phyloP scores from a whole-genome alignment of 1,139 yeast species.

The Hanseniaspora gamundiae region DNA sequence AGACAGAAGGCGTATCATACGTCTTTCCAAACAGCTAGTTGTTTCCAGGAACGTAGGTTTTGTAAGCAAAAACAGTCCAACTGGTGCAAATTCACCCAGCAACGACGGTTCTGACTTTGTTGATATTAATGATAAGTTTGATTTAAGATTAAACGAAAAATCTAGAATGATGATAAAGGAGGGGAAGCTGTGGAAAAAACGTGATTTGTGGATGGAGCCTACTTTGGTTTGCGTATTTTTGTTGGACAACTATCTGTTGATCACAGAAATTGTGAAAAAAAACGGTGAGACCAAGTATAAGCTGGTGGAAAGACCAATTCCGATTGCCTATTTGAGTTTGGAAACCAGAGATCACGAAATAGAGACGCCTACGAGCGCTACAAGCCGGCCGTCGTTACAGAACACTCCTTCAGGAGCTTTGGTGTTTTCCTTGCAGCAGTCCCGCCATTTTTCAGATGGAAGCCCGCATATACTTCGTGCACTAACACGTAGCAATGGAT shows the following conservation, averaged over 20 bases:
- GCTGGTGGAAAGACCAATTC: conserved; percentile 47
- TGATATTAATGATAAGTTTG: conserved; percentile 26
- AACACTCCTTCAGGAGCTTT: background rate
- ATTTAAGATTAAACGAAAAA: conserved; percentile 42
- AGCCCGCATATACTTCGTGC: background rate
- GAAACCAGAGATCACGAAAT: conserved; percentile 28
- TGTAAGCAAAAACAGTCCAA: background rate
- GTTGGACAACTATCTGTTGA: conserved; percentile 59
- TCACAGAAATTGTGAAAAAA: conserved; percentile 38
- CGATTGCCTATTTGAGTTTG: conserved; percentile 44
- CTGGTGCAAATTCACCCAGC: background rate
- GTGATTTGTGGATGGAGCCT: conserved; percentile 47
- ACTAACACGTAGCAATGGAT: background rate
- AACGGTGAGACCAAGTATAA: conserved; percentile 25
- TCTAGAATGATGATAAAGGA: conserved; percentile 46
- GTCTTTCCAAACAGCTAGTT: conserved; percentile 36
- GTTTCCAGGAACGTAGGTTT: conserved; percentile 30
- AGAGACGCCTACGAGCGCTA: background rate
- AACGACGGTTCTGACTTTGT: conserved; percentile 22
- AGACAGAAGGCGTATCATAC: conserved; percentile 37
- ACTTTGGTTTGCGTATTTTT: conserved; percentile 38
- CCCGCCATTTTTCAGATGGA: background rate
- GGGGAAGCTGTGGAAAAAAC: conserved; percentile 51
- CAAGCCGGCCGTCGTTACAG: background rate
- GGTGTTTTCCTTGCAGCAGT: background rate